Conservation (phyloP, 2,329 filamentous ascomycete genomes). For the Conoideocrella luteorostrata region DNA sequence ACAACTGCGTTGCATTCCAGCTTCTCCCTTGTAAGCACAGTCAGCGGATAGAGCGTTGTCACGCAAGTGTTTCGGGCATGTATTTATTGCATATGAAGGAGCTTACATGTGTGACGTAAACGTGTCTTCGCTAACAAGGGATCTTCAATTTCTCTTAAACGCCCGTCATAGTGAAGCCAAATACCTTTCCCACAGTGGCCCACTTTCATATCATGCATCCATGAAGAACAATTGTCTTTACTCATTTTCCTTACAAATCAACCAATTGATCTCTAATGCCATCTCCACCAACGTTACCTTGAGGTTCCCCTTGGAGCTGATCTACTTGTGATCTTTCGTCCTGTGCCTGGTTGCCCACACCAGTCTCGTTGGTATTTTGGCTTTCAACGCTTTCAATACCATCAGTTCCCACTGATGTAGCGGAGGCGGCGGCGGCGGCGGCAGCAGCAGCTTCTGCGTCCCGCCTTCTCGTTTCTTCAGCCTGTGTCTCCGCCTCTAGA, state of each 20-base stretch:
- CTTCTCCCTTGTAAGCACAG: too few species aligned
- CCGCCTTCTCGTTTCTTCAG: conserved; percentile 33
- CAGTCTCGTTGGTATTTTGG: background rate
- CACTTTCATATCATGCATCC: conserved; percentile 2
- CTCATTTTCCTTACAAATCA: conserved; percentile 4
- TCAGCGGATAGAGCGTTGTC: too few species aligned
- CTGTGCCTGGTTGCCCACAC: conserved; percentile 5
- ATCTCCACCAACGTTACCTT: background rate
- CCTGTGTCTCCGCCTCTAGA: conserved; percentile 45
- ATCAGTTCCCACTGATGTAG: conserved; percentile 5
- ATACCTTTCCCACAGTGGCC: too few species aligned
- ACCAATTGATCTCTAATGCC: conserved; percentile 5
- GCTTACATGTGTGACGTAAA: too few species aligned
- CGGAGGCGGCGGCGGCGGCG: conserved; percentile 20
- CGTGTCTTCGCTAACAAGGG: too few species aligned
- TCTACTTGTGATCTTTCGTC: conserved; percentile 5
- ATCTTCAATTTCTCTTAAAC: too few species aligned
- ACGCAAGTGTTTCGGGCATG: too few species aligned
- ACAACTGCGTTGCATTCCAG: too few species aligned
- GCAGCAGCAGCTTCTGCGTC: conserved; percentile 33
- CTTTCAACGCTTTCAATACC: background rate
- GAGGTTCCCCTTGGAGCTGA: background rate
- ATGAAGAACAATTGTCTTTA: background rate
- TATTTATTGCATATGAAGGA: too few species aligned
- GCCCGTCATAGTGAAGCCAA: too few species aligned